Evolutionary conservation across 192 early-diverging fungal species (phyloP).

Genomic region (Coemansia sp.): DNA sequence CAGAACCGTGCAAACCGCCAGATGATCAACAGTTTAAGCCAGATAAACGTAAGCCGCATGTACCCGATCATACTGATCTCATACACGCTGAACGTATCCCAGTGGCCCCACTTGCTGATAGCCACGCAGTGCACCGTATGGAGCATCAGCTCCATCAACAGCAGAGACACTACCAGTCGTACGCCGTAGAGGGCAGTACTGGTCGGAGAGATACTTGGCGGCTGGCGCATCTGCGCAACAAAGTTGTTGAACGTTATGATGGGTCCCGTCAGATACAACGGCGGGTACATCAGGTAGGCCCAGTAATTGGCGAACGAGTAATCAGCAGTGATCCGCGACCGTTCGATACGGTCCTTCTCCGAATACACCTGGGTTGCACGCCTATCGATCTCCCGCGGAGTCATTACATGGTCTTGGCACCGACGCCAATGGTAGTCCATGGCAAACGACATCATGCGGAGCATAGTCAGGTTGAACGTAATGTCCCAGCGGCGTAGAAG

Average conservation of each 20-base stretch:
- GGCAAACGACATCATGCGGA: slow-evolving; percentile 88
- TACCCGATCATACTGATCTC: slow-evolving; percentile 87
- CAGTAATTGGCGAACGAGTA: slow-evolving; percentile 81
- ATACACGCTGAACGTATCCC: slow-evolving; percentile 74
- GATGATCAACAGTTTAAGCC: slow-evolving; percentile 93
- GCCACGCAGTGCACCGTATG: slow-evolving; percentile 90
- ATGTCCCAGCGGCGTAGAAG: slow-evolving; percentile 82
- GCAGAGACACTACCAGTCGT: slow-evolving; percentile 61
- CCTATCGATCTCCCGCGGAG: slow-evolving; percentile 16
- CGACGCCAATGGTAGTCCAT: slow-evolving; percentile 91
- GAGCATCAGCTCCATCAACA: slow-evolving; percentile 87
- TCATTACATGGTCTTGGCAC: slow-evolving; percentile 45
- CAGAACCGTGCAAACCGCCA: slow-evolving; percentile 98
- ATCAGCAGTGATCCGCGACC: slow-evolving; percentile 58
- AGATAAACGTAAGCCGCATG: slow-evolving; percentile 87
- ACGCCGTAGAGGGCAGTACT: slow-evolving; percentile 58
- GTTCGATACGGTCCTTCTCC: slow-evolving; percentile 63
- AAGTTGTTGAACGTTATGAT: slow-evolving; percentile 96
- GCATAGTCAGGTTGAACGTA: slow-evolving; percentile 85
- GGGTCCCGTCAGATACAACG: slow-evolving; percentile 91
- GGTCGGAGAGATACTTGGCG: slow-evolving; percentile 27
- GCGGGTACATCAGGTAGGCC: slow-evolving; percentile 83
- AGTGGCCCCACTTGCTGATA: slow-evolving; percentile 83
- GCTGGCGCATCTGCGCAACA: slow-evolving; percentile 72
- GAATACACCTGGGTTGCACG: slow-evolving; percentile 18